Evolutionary conservation across 2,329 filamentous ascomycete genomes (phyloP), one percentile per base, ranked within the genome.

Genomic region (Aureobasidium vineae): DNA sequence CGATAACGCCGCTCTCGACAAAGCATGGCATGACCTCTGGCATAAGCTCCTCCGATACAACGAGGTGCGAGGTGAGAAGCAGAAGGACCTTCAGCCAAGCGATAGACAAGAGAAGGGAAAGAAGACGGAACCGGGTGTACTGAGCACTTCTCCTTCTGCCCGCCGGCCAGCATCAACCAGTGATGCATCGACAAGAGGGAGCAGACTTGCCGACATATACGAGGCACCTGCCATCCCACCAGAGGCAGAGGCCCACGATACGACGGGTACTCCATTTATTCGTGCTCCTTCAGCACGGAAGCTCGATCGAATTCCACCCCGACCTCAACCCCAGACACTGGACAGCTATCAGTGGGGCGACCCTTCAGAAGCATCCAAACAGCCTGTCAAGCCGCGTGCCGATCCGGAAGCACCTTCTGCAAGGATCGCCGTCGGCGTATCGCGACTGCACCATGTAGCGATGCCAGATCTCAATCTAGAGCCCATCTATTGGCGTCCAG

Each of bases 401-500:
- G 50, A 63, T 21, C 40, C 47, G 16, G 40, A 60, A 38, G 75
- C 76, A 0, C 80, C 79, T 1, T 77, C 74, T 59, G 80, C 79
- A 5, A 87, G 90, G 67, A 88, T 98, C 2, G 87, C 92, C 3
- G 94, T 98, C 1, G 95, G 95, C 0, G 83, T 95, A 6, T 96
- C 93, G n/a, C 86, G 92, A 70, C 81, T 99, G 67, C 94, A 99
- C 75, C 85, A 93, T 73, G 94, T 98, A 1, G 88, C 90, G 67
- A 82, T 98, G 71, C 92, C 94, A 26, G 85, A 85, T 63, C 79
- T 96, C 40, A 66, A 81, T 73, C 96, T 99, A 92, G 91, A 93
- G 76, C 95, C 95, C 0, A 97, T 98, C 68, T 99, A 99, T 75
- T 99, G 95, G 95, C 93, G 90, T 21, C 94, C 95, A 8, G 85